These are phyloP conservation scores for Vachellia pachyceras DNA, from an alignment of 306 rosid genomes.

Conservation along the genomic window DNA sequence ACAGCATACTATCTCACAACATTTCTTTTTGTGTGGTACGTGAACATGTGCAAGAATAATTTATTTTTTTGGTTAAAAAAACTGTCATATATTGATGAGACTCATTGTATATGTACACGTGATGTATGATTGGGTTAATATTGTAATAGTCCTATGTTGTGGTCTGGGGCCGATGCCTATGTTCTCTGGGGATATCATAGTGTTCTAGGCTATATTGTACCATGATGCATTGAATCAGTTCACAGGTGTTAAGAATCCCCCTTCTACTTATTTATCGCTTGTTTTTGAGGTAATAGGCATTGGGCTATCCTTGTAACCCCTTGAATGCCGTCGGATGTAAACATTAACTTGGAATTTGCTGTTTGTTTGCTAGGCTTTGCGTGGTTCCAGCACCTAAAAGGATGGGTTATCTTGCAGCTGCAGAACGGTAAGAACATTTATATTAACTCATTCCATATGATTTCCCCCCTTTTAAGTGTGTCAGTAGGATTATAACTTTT, in stretches of 20 bases:
- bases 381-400: constrained; percentile 81
- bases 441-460: neutral
- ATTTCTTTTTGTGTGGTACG: constrained; percentile 89
- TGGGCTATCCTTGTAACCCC: constrained; percentile 1
- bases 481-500: constrained; percentile 27
- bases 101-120: neutral
- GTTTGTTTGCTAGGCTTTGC: constrained; percentile 67
- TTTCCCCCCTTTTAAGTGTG: constrained; percentile 6
- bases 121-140: neutral
- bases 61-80: neutral
- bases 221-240: neutral
- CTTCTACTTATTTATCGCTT: constrained; percentile 12
- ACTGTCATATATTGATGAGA: neutral
- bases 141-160: neutral
- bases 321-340: neutral
- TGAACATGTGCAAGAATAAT: constrained; percentile 15
- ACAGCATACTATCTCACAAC: constrained; percentile 84
- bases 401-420: constrained; percentile 92
- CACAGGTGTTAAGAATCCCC: neutral
- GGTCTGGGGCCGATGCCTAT: neutral
- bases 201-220: neutral
- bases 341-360: constrained; percentile 31
- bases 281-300: neutral
- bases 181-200: neutral
- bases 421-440: constrained; percentile 54